Conservation (phyloP, 108 stramenopile species). For the Licmophora abbreviata region DNA sequence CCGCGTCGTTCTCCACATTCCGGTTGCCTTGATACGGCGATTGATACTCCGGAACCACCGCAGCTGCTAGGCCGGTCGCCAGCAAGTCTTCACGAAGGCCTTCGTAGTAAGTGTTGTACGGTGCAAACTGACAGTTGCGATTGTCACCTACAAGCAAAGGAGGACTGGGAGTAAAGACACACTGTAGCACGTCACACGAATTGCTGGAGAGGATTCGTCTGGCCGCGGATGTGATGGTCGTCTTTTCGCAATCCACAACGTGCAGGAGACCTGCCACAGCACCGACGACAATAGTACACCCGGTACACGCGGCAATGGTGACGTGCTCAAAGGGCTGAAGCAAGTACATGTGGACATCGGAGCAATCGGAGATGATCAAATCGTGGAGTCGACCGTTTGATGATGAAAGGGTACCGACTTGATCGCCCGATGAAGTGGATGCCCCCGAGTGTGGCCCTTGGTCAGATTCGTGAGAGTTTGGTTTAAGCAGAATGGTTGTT, state of each 20-base stretch:
- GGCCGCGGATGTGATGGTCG: conserved; percentile 64
- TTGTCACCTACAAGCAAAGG: conserved; percentile 84
- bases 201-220: conserved; percentile 70
- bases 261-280: conserved; percentile 84
- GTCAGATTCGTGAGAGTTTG: conserved; percentile 23
- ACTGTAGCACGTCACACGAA: conserved; percentile 58
- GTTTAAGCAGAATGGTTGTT: conserved; percentile 59
- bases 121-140: conserved; percentile 81
- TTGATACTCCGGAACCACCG: conserved; percentile 31
- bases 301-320: conserved; percentile 78
- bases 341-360: conserved; percentile 85
- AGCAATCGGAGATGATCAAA: conserved; percentile 78
- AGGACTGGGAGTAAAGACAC: conserved; percentile 74
- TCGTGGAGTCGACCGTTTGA: conserved; percentile 58
- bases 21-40: conserved; percentile 20
- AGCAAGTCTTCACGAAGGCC: conserved; percentile 78
- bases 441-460: conserved; percentile 26
- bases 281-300: conserved; percentile 95
- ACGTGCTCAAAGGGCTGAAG: conserved; percentile 87
- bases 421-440: conserved; percentile 37
- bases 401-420: conserved; percentile 4
- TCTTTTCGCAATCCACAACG: conserved; percentile 82
- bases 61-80: conserved; percentile 77
- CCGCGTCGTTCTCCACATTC: conserved; percentile 15
- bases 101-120: conserved; percentile 86